A percentile compares a stretch with the other conserved stretches of the same genome.
phyloP scores from a whole-genome alignment of 148 eudicot species.

The Chenopodium quinoa region DNA sequence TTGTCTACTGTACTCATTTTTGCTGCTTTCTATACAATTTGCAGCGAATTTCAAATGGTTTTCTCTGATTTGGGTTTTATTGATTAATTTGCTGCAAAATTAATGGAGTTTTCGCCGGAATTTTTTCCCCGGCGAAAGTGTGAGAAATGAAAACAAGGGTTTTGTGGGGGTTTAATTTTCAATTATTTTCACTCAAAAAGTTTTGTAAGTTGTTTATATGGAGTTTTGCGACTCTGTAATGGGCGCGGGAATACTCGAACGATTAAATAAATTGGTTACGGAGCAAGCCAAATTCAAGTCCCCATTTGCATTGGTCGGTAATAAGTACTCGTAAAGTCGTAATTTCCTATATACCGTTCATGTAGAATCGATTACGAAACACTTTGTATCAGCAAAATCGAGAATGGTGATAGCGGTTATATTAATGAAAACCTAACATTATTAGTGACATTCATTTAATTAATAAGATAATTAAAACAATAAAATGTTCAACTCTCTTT shows the following conservation, averaged over 20 bases:
- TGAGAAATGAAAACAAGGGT: neutral
- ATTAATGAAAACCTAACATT: too few relatives aligned
- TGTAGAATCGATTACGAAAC: too few relatives aligned
- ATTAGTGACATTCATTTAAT: too few relatives aligned
- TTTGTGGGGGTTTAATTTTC: neutral
- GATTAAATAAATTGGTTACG: too few relatives aligned
- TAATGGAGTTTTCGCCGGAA: neutral
- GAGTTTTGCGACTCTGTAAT: neutral
- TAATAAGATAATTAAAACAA: too few relatives aligned
- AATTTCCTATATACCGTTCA: too few relatives aligned
- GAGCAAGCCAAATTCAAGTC: too few relatives aligned
- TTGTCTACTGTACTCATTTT: constrained; percentile 95
- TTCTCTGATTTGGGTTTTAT: neutral
- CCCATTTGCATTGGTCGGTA: too few relatives aligned
- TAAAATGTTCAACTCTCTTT: too few relatives aligned
- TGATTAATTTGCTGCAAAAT: neutral
- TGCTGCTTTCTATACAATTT: neutral
- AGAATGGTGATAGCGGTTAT: too few relatives aligned
- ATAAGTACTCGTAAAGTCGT: too few relatives aligned
- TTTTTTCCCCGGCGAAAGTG: neutral
- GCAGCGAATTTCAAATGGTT: neutral
- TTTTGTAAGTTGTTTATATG: neutral
- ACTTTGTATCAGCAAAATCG: too few relatives aligned
- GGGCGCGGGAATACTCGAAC: neutral
- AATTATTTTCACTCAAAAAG: neutral